Evolutionary conservation across 768 basidiomycete genomes (phyloP).

Genomic region (Leucosporidium yakuticum): DNA sequence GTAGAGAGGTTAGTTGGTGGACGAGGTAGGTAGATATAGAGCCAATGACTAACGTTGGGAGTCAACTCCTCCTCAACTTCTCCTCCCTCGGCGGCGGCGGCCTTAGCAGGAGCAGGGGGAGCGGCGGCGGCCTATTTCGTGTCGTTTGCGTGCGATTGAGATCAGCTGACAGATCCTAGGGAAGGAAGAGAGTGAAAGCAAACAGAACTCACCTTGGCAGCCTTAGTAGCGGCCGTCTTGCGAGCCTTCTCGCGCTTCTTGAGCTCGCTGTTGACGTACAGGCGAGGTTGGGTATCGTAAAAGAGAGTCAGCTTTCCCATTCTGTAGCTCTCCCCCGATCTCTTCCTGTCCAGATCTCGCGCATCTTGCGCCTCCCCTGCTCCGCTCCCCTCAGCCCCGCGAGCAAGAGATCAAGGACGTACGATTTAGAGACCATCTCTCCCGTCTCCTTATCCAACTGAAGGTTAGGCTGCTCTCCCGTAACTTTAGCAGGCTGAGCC

Average conservation of each 20-base stretch:
- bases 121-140: constrained; percentile 44
- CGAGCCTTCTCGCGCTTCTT: constrained; percentile 88
- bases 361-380: constrained; percentile 1
- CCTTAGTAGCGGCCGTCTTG: constrained; percentile 65
- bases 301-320: constrained; percentile 37
- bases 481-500: background rate
- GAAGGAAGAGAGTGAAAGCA: background rate
- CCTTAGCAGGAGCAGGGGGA: constrained; percentile 38
- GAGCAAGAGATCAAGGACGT: constrained; percentile 43
- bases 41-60: constrained; percentile 64
- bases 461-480: constrained; percentile 33
- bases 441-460: constrained; percentile 63
- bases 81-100: constrained; percentile 40
- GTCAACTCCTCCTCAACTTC: constrained; percentile 75
- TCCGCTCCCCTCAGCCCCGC: too few species aligned
- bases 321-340: background rate
- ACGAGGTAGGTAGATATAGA: background rate
- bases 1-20: background rate
- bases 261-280: constrained; percentile 63
- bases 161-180: background rate
- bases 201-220: constrained; percentile 53
- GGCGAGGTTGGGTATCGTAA: too few species aligned
- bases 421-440: constrained; percentile 97
- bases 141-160: too few species aligned
- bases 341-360: background rate